A percentile compares a stretch with the other conserved stretches of the same genome.
These are phyloP conservation scores for Umbelopsis sp. DNA, from an alignment of 371 early-diverging fungal species.

Conservation along the genomic window DNA sequence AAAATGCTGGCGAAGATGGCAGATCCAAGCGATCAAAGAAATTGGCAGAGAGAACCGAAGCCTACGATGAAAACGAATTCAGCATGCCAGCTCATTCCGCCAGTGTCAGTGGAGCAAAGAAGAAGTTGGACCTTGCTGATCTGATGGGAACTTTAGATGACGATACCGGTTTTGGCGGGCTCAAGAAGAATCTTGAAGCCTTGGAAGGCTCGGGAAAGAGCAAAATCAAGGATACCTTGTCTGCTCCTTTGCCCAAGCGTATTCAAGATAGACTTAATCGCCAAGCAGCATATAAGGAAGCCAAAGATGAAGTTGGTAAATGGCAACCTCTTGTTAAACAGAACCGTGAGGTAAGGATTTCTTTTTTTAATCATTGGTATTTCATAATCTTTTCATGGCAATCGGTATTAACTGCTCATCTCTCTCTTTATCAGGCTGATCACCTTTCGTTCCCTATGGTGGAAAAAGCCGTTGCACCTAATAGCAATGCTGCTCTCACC, in stretches of 20 bases:
- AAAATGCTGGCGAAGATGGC: constrained; percentile 40
- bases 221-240: constrained; percentile 56
- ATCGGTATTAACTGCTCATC: not conserved
- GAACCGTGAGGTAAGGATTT: constrained; percentile 63
- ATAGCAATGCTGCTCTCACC: constrained; percentile 65
- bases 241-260: constrained; percentile 83
- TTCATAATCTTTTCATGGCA: too few species aligned
- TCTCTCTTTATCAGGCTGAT: constrained; percentile 57
- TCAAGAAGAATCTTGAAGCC: constrained; percentile 66
- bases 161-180: constrained; percentile 57
- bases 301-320: constrained; percentile 80
- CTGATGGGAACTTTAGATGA: constrained; percentile 70
- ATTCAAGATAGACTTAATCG: constrained; percentile 86
- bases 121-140: constrained; percentile 76
- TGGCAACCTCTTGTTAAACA: constrained; percentile 85
- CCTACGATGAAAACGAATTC: constrained; percentile 79
- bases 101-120: constrained; percentile 35
- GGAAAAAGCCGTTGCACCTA: constrained; percentile 35
- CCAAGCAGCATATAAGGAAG: constrained; percentile 77
- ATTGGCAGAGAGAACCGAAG: constrained; percentile 69
- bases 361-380: too few species aligned
- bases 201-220: constrained; percentile 60
- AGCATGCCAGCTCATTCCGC: constrained; percentile 59
- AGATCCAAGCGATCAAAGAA: constrained; percentile 45
- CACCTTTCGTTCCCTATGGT: constrained; percentile 79